Evolutionary conservation across 768 basidiomycete genomes (phyloP), one percentile per base, ranked within the genome.

Genomic region (Phanerodontia chrysosporium): DNA sequence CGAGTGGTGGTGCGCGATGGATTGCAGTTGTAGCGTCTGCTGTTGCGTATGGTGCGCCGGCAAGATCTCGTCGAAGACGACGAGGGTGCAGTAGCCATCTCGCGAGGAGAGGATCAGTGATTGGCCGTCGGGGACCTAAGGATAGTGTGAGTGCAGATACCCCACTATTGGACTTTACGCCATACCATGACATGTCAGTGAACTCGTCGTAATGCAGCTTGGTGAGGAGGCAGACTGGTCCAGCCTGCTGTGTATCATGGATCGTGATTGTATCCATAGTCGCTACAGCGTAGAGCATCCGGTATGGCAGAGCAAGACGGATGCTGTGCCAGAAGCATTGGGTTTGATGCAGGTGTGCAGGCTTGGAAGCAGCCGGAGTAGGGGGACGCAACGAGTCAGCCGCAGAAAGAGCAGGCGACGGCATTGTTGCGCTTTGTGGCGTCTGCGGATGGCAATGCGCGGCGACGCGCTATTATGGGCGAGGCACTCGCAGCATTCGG

Each of bases 181-280:
- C 32, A 39, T 66, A 98, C 97, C 97, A 99, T 44, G 89, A 85
- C 74, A 97, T 79, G 74, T 99, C 97, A 8, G 97, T 98, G 69
- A 98, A 98, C 67, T 96, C 93, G 62, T 96, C 94, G 70, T 97
- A 98, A 74, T 99, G 97, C 62, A 98, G 75, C 67, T 95, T 96
- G 28, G 90, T 92, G 63, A 99, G 82, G 66, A 98, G 76, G 67
- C 93, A 94, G 53, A 98, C 81, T 0, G 97, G 97, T 2, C 88
- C 84, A 1, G 92, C 83, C 75, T 98, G 96, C 74, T 98, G 97
- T 3, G 95, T 98, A 70, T 99, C 97, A 69, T 99, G 95, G 54
- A 99, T 87, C 27, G 90, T 82, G 46, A 99, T 85, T 0, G 92
- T 87, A 72, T 99, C 97, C 86, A 95, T 97, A 22, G 96, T 97